Evolutionary conservation across 2,329 filamentous ascomycete genomes (phyloP), one percentile per base, ranked within the genome.

Genomic region (Aspergillus neotritici): DNA sequence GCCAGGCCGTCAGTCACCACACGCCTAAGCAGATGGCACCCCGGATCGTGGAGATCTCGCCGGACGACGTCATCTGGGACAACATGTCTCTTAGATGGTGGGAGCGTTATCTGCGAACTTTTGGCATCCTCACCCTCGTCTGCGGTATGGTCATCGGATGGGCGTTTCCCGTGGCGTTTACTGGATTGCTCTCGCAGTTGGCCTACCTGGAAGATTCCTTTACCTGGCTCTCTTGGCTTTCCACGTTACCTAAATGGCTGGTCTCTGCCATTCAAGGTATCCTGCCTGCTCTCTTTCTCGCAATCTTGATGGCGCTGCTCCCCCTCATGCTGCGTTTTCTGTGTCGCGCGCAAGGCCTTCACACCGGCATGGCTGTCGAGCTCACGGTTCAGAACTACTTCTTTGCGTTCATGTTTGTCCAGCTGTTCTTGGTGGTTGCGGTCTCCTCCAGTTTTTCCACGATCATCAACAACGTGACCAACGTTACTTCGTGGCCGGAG

Each of bases 11-110:
- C 35, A 89, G 86, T 31, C 89, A 97, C 62, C 93, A 98, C 57
- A 67, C 95, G 1, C 93, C 93, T 1, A 87, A 87, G 55, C 86
- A 94, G 35, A 98, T 98, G 93, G 79, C 87, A 1, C 93, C 93
- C 0, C 81, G 93, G 21, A 78, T 87, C 32, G 86, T 95, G n/a
- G 93, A 98, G 62, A 89, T 98, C 36, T 88, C 89, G 5, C 93
- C 93, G 0, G 83, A 84, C 34, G 90, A 97, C 61, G 88, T 98
- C 7, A 77, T 94, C 32, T 98, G 93, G 93, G 87, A 94, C 52
- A 98, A 98, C 61, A 91, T 98, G 83, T 90, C 88, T 0, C 85
- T 96, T 55, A 82, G 78, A 42, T 97, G 93, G 91, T 97, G 90
- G 89, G 83, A 91, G 50, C 79, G 84, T 44, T 95, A 91, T 75